A percentile compares a stretch with the other conserved stretches of the same genome.
phyloP scores from a whole-genome alignment of 331 rosid genomes.

The Spiraea crenata region DNA sequence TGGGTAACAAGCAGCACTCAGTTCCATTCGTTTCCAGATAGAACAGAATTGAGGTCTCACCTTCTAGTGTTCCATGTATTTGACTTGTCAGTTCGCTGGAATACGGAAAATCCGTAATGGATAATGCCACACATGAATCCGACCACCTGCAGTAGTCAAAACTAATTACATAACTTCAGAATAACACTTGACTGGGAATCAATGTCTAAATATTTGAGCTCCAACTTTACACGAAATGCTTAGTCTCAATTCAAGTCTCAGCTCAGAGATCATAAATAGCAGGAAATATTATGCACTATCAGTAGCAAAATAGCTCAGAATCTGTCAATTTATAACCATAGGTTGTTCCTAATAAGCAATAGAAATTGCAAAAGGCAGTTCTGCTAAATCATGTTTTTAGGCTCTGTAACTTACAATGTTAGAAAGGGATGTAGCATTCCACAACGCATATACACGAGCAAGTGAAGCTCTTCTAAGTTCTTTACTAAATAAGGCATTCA shows the following conservation, averaged over 20 bases:
- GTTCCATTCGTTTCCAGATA: constrained; percentile 14
- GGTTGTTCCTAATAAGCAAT: constrained; percentile 19
- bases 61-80: constrained; percentile 65
- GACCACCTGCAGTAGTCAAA: constrained; percentile 55
- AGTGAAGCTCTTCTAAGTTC: constrained; percentile 91
- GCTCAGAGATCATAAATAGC: background rate
- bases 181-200: constrained; percentile 16
- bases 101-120: constrained; percentile 57
- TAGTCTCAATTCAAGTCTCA: background rate
- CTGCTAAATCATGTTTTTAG: constrained; percentile 6
- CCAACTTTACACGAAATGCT: background rate
- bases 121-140: constrained; percentile 72
- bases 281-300: background rate
- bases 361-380: constrained; percentile 4
- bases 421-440: constrained; percentile 92
- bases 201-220: constrained; percentile 7
- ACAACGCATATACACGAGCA: constrained; percentile 87
- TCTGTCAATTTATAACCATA: background rate
- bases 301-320: background rate
- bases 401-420: constrained; percentile 72
- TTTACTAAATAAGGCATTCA: constrained; percentile 93
- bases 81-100: constrained; percentile 55
- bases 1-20: background rate
- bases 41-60: constrained; percentile 45
- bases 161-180: constrained; percentile 15